Percentiles rank a stretch among this genome's conserved stretches.
phyloP scores from a whole-genome alignment of 441 rosid genomes.

The Iberis amara region DNA sequence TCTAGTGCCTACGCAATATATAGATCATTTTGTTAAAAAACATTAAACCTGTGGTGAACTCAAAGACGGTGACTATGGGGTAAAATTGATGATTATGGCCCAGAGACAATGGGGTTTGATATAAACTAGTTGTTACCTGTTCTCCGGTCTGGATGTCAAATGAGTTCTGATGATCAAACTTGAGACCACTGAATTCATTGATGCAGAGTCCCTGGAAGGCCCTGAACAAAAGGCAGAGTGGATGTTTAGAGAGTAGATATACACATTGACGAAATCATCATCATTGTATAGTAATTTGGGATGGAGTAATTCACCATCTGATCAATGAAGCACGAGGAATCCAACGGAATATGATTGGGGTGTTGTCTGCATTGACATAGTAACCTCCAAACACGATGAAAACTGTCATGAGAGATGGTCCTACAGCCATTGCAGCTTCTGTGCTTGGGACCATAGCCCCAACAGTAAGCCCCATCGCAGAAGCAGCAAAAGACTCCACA shows the following conservation, averaged over 20 bases:
- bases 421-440: conserved; percentile 98
- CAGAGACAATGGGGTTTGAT: background rate
- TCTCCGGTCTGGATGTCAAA: conserved; percentile 87
- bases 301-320: conserved; percentile 55
- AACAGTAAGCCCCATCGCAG: conserved; percentile 97
- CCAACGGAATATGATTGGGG: conserved; percentile 90
- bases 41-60: background rate
- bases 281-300: background rate
- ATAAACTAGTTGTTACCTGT: conserved; percentile 47
- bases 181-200: conserved; percentile 80
- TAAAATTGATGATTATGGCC: too few species aligned
- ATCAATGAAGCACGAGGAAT: conserved; percentile 83
- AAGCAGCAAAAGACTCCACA: conserved; percentile 86
- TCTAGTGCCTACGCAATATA: conserved; percentile 62
- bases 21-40: background rate
- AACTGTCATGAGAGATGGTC: conserved; percentile 97
- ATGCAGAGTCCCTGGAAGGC: conserved; percentile 96
- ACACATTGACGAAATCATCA: background rate
- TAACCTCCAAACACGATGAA: conserved; percentile 93
- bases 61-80: too few species aligned
- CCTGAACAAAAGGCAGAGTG: conserved; percentile 41
- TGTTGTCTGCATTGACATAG: conserved; percentile 78
- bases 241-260: background rate
- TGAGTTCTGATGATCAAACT: conserved; percentile 71
- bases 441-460: conserved; percentile 94